Evolutionary conservation across 306 rosid genomes (phyloP).

Genomic region (Pyrus communis): DNA sequence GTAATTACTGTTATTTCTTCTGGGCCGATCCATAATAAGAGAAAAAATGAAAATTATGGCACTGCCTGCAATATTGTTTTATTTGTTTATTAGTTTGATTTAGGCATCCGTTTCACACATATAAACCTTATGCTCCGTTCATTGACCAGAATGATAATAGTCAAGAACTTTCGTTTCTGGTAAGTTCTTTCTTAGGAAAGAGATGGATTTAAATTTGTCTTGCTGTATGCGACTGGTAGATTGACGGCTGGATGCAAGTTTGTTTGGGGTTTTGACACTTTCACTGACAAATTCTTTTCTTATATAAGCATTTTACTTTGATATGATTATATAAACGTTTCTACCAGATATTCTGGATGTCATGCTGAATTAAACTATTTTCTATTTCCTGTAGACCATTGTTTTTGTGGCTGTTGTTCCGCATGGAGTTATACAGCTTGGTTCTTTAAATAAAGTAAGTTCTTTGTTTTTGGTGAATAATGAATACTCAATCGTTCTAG

Average conservation of each 20-base stretch:
- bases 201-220: neutral
- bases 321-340: neutral
- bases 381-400: constrained; percentile 55
- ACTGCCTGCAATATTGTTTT: neutral
- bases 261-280: neutral
- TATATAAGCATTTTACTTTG: neutral
- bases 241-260: neutral
- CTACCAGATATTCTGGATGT: neutral
- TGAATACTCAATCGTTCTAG: neutral
- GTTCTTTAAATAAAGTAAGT: constrained; percentile 71
- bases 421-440: constrained; percentile 91
- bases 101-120: neutral
- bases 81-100: neutral
- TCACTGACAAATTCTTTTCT: neutral
- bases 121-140: neutral
- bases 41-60: neutral
- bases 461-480: constrained; percentile 11
- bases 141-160: neutral
- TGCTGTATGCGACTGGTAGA: neutral
- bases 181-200: neutral
- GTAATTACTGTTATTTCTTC: neutral
- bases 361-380: constrained; percentile 5
- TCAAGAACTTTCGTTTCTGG: neutral
- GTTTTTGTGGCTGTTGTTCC: constrained; percentile 71
- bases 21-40: neutral